Evolutionary conservation across 2,329 filamentous ascomycete species (phyloP), one percentile per base, ranked within the genome.

Genomic region (Ophiognomonia clavigignenti-juglandacearum): DNA sequence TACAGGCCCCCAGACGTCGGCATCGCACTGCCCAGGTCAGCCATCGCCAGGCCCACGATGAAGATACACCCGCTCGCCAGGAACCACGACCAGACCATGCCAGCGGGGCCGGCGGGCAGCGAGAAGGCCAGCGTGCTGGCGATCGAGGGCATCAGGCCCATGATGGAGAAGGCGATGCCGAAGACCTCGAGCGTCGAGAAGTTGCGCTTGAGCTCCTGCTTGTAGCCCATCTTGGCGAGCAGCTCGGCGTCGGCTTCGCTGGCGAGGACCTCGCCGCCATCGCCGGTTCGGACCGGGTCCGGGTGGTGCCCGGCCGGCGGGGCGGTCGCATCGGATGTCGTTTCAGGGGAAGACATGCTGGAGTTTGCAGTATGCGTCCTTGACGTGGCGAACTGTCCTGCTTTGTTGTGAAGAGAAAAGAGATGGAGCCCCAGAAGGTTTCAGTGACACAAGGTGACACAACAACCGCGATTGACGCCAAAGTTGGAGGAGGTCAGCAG

Each of bases 1-100:
- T 53, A 53, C 2, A 82, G 62, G 1, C 78, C 78, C 9, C 79
- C 78, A 27, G 68, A 72, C 4, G 78, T 82, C 3, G 78, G 78
- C 73, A 82, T 79, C 3, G 73, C 70, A 23, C 69, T 73, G 18
- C 71, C 71, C 48, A 76, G 60, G 58, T 75, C 73, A 24, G 73
- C 71, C 72, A 83, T 80, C 19, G 79, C 77, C 36, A 82, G 64
- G 3, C 77, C 77, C 43, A 83, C 77, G 26, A 79, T 8, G 52
- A 82, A 77, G 51, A 82, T 80, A 53, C 78, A 75, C 20, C 64
- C 66, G 45, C 72, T 75, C 10, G 78, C 77, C n/a, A 74, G 59
- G 50, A 82, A 75, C 78, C 78, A 82, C 2, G 75, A 74, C 77
- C 79, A 82, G 45, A 82, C 76, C 71, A 82, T 78, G 4, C 78